Evolutionary conservation across 768 basidiomycete species (phyloP), one percentile per base, ranked within the genome.

Genomic region (Leucocoprinus birnbaumii): DNA sequence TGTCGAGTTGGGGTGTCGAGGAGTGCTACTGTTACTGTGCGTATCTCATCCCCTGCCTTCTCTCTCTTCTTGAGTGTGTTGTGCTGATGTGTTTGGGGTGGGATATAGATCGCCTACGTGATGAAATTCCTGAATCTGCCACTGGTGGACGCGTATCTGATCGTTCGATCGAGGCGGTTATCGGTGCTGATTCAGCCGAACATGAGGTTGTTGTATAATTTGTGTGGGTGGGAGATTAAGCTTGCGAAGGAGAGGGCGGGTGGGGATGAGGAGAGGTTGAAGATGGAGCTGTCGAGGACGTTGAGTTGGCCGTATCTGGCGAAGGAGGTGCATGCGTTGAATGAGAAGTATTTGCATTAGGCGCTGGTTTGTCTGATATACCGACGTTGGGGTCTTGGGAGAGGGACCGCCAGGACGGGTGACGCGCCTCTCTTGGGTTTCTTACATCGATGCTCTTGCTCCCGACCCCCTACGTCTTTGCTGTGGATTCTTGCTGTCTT

Each of bases 1-100:
- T 98, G 96, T 69, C 82, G 94, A n/a, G 96, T 98, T n/a, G 96
- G 96, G n/a, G 96, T 98, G 41, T 91, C 89, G 42, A 75, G 96
- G 57, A 92, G 89, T 64, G 95, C 96, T 25, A 96, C 93, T 27
- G 94, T 98, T 57, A 90, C 90, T 58, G 86, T 87, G 63, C 68
- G 85, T 81, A n/a, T 35, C 34, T 35, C 14, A 35, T 35, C 14
- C 34, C 21, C 48, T 42, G 31, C 43, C 46, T 43, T 55, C 59
- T 19, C 19, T 41, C 31, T 56, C 34, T 43, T 47, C 21, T 44
- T 21, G 27, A 37, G 21, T 8, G 14, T 35, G 8, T 5, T 11
- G 35, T 45, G 8, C 46, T 55, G 24, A 11, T 44, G 48, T 22
- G 25, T 38, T 19, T 46, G 26, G n/a, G n/a, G n/a, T n/a, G n/a